phyloP scores from a whole-genome alignment of 257 asterid genomes.

The Fraxinus americana region DNA sequence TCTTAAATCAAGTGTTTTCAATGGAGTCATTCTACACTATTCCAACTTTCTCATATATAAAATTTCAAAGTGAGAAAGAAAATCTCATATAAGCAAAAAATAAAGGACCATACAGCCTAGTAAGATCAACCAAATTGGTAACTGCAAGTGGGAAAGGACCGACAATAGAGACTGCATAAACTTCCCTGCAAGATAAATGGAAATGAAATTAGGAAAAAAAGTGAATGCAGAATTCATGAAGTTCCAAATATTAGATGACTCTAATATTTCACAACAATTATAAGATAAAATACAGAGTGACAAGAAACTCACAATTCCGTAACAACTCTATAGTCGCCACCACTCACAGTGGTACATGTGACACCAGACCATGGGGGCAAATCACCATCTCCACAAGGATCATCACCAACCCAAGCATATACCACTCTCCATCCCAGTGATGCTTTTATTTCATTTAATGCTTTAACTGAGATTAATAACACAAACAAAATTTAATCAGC shows the following conservation, averaged over 20 bases:
- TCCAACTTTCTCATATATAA: background rate
- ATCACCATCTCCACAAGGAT: conserved; percentile 98
- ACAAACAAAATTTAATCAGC: conserved; percentile 18
- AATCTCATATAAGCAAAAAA: conserved; percentile 6
- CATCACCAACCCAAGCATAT: conserved; percentile 98
- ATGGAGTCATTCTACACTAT: background rate
- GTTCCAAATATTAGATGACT: background rate
- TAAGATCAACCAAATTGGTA: conserved; percentile 93
- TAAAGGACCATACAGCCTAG: conserved; percentile 67
- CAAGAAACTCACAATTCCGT: conserved; percentile 77
- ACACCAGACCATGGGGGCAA: conserved; percentile 97
- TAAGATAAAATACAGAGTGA: background rate
- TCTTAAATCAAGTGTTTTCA: background rate
- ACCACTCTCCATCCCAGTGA: conserved; percentile 99
- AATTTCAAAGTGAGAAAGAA: conserved; percentile 3
- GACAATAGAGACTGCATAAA: conserved; percentile 94
- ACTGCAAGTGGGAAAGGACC: conserved; percentile 98
- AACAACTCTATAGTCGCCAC: conserved; percentile 86
- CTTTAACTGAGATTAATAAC: conserved; percentile 63
- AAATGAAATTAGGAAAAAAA: conserved; percentile 10
- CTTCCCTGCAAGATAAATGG: conserved; percentile 76
- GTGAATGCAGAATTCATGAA: too few relatives aligned
- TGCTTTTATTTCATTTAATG: conserved; percentile 93
- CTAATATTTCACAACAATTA: background rate
- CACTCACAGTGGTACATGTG: conserved; percentile 74